Conservation (phyloP, 441 rosid genomes). For the Aquilaria agallochum region DNA sequence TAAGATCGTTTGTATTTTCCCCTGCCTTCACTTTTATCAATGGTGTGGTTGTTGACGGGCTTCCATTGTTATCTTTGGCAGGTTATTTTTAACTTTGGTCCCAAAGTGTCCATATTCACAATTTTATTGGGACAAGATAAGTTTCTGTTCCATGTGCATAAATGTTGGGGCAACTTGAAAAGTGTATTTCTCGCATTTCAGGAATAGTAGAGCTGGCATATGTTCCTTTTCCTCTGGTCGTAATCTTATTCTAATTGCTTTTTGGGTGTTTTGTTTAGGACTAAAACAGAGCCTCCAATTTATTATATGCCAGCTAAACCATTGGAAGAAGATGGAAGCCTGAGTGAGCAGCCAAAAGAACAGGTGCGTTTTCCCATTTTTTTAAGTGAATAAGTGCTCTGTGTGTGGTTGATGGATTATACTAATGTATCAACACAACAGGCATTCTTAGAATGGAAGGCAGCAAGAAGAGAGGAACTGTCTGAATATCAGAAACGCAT, state of each 20-base stretch:
- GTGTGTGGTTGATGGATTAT: background rate
- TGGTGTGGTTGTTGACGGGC: slow-evolving; percentile 8
- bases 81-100: slow-evolving; percentile 98
- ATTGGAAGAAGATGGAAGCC: slow-evolving; percentile 51
- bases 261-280: slow-evolving; percentile 49
- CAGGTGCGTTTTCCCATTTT: slow-evolving; percentile 35
- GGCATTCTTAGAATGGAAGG: slow-evolving; percentile 75
- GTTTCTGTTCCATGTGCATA: slow-evolving; percentile 71
- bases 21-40: background rate
- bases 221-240: background rate
- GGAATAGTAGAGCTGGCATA: slow-evolving; percentile 28
- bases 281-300: slow-evolving; percentile 79
- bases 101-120: slow-evolving; percentile 96
- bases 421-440: slow-evolving; percentile 23
- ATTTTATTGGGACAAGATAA: slow-evolving; percentile 82
- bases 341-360: slow-evolving; percentile 58
- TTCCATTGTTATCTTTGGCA: slow-evolving; percentile 33
- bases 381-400: slow-evolving; percentile 1
- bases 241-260: slow-evolving; percentile 20
- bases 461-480: slow-evolving; percentile 66
- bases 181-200: slow-evolving; percentile 30
- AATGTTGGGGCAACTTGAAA: slow-evolving; percentile 42
- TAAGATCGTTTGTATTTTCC: background rate
- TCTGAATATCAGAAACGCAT: slow-evolving; percentile 79
- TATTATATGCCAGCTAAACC: slow-evolving; percentile 71